Evolutionary conservation across 2,329 filamentous ascomycete genomes (phyloP).

Genomic region (Calonectria hongkongensis): DNA sequence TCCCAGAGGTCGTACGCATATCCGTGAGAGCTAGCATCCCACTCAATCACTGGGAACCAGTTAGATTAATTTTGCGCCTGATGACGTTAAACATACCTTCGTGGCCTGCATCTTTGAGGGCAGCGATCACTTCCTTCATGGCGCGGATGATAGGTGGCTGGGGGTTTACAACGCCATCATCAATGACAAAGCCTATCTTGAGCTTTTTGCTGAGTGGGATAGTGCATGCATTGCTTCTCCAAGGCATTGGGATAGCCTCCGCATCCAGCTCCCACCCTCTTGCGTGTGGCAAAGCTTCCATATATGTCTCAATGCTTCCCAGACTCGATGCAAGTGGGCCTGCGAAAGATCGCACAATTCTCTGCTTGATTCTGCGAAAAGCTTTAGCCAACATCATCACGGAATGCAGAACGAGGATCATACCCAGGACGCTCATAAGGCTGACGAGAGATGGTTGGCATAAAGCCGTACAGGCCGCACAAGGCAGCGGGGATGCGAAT

Average conservation of each 20-base stretch:
- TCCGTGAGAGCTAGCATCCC: conserved; percentile 30
- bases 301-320: conserved; percentile 34
- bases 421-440: conserved; percentile 39
- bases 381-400: neutral
- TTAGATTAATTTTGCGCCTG: neutral
- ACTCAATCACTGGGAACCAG: conserved; percentile 21
- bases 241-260: conserved; percentile 30
- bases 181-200: conserved; percentile 37
- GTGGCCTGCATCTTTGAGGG: conserved; percentile 31
- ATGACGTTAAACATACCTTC: conserved; percentile 12
- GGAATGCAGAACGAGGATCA: neutral
- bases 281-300: conserved; percentile 37
- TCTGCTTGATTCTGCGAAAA: conserved; percentile 23
- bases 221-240: conserved; percentile 27
- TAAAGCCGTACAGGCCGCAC: conserved; percentile 38
- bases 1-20: conserved; percentile 34
- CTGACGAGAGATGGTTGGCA: conserved; percentile 37
- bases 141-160: conserved; percentile 35
- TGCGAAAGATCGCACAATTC: conserved; percentile 33
- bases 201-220: conserved; percentile 28
- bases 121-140: conserved; percentile 21
- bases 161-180: conserved; percentile 38
- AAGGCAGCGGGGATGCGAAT: conserved; percentile 36
- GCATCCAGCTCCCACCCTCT: conserved; percentile 32
- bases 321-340: conserved; percentile 35